A percentile compares a stretch with the other conserved stretches of the same genome.
Evolutionary conservation across 331 rosid genomes (phyloP).

Genomic region (Saraca asoca): DNA sequence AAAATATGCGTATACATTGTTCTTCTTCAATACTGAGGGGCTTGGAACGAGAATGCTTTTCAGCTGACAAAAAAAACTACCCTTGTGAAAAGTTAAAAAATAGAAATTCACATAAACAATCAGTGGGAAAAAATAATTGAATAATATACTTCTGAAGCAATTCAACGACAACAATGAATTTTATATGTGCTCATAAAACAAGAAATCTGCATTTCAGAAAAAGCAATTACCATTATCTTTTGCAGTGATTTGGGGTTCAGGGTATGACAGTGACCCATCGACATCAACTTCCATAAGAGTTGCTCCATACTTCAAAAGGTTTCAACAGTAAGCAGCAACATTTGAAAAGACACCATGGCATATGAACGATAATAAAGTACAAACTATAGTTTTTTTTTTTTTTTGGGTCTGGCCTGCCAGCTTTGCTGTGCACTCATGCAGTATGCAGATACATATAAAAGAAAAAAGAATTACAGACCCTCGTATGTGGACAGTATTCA

Average conservation of each 20-base stretch:
- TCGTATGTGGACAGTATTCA: not conserved
- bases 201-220: not conserved
- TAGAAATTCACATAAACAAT: not conserved
- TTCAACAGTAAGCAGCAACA: not conserved
- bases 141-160: not conserved
- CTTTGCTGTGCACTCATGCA: not conserved
- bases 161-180: not conserved
- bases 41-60: slow-evolving; percentile 53
- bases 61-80: slow-evolving; percentile 37
- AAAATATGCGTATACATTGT: slow-evolving; percentile 57
- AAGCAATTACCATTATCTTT: slow-evolving; percentile 49
- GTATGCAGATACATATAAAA: not conserved
- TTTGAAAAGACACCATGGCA: not conserved
- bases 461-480: not conserved
- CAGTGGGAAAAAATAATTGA: not conserved
- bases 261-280: slow-evolving; percentile 56
- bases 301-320: slow-evolving; percentile 52
- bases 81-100: too few relatives aligned
- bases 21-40: slow-evolving; percentile 67
- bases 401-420: too few relatives aligned
- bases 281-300: slow-evolving; percentile 53
- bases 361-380: not conserved
- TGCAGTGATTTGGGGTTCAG: slow-evolving; percentile 40
- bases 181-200: not conserved
- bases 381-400: not conserved